These are phyloP conservation scores for Stagonosporopsis tanaceti DNA, from an alignment of 2,329 filamentous ascomycete species.

Conservation along the genomic window DNA sequence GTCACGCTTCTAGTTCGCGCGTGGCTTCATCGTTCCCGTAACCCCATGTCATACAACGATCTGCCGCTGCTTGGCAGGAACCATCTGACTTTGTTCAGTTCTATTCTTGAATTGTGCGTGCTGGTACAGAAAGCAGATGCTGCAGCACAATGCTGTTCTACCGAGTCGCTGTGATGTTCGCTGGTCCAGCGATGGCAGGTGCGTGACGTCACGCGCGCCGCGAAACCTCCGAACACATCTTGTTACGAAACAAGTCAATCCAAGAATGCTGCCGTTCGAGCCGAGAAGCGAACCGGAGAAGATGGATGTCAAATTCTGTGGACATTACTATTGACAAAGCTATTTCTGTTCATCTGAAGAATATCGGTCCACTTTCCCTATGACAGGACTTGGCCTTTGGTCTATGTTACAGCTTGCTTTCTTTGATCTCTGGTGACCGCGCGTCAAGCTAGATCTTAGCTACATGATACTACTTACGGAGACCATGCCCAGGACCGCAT, in stretches of 20 bases:
- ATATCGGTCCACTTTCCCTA: neutral
- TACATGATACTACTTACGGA: neutral
- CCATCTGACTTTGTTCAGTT: neutral
- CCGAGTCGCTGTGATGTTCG: neutral
- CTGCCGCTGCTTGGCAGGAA: constrained; percentile 17
- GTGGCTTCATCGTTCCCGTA: constrained; percentile 6
- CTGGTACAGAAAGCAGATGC: neutral
- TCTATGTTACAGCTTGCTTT: neutral
- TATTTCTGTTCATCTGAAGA: neutral
- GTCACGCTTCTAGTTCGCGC: constrained; percentile 6
- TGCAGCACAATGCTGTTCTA: neutral
- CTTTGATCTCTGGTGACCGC: neutral
- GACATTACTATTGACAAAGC: neutral
- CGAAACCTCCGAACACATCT: constrained; percentile 9
- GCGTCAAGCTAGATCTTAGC: neutral
- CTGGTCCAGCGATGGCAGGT: neutral
- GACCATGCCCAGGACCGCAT: too few relatives aligned
- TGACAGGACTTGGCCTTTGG: neutral
- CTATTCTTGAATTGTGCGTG: neutral
- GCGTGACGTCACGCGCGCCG: constrained; percentile 14
- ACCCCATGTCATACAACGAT: constrained; percentile 1
- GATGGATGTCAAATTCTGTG: neutral
- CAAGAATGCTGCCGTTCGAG: constrained; percentile 7
- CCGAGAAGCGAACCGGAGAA: constrained; percentile 12
- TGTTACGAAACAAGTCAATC: constrained; percentile 6